Evolutionary conservation across 1,139 yeast species (phyloP), one percentile per base, ranked within the genome.

Genomic region (Lodderomyces margitis): DNA sequence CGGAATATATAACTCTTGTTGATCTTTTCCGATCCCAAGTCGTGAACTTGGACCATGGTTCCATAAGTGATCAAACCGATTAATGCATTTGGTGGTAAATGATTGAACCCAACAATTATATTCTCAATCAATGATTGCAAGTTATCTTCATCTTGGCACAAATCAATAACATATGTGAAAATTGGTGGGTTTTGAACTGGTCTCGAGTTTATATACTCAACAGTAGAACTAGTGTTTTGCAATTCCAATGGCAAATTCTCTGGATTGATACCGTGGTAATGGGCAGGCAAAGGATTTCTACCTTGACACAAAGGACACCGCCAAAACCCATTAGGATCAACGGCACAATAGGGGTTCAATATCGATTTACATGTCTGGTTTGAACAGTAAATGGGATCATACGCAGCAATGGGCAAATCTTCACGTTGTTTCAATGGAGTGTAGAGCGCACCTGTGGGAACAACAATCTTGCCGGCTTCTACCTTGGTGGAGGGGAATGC

Each of bases 141-240:
- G 62, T 89, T 92, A 56, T 92, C 98, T 44, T 82, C 88, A 57
- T 94, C 98, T 63, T 94, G 96, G 61, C 98, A 92, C 50, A 91
- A 73, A 63, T 92, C 99, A 53, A 92, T 83, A 27, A 89, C 94
- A 60, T 88, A 88, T 51, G 89, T 69, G 62, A 91, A 92, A 48
- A 91, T 80, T n/a, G 98, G 98, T 12, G 98, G 96, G 46, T 81
- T 79, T 55, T 81, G 87, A 16, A 86, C 94, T 3, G 97, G 96
- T 59, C 95, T 81, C 24, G 87, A 79, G 36, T 94, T 78, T 48
- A 91, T 81, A 62, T 94, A 92, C 68, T 92, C 99, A 49, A 91
- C 84, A 16, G 98, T 87, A n/a, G 95, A 80, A 50, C 87, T 76
- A 40, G 74, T 68, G 8, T 86, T 81, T 51, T 83, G 80, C 58